Percentiles rank a stretch among this genome's conserved stretches.
phyloP scores from a whole-genome alignment of 805 yeast species.

The Dipodascopsis tothii region DNA sequence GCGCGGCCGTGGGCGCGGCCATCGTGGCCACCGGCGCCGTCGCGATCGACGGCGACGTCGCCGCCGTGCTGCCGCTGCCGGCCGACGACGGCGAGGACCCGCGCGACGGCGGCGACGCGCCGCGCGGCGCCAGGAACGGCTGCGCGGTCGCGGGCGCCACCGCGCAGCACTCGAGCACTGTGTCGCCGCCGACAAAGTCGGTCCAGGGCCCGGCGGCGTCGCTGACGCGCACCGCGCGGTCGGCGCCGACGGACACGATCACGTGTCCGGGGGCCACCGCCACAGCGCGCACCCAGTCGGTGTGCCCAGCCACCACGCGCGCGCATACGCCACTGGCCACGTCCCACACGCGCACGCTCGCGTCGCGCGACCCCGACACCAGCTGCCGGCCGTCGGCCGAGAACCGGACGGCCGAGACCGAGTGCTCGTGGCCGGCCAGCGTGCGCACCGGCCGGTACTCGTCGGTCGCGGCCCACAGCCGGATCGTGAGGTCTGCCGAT shows the following conservation, averaged over 20 bases:
- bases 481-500: conserved; percentile 48
- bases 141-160: conserved; percentile 51
- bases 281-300: conserved; percentile 78
- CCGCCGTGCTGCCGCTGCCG: background rate
- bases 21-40: conserved; percentile 2
- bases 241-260: conserved; percentile 68
- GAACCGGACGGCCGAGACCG: conserved; percentile 59
- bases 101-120: background rate
- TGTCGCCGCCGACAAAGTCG: conserved; percentile 55
- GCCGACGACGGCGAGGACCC: background rate
- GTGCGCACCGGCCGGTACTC: conserved; percentile 52
- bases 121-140: background rate
- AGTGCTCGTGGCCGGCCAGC: conserved; percentile 79
- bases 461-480: conserved; percentile 58
- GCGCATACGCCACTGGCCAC: conserved; percentile 58
- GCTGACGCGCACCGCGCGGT: conserved; percentile 54
- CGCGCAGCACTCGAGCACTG: conserved; percentile 68
- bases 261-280: conserved; percentile 47
- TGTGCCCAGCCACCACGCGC: conserved; percentile 64
- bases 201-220: conserved; percentile 59
- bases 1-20: background rate
- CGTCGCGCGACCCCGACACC: conserved; percentile 75
- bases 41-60: conserved; percentile 1
- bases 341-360: conserved; percentile 78
- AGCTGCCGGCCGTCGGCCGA: conserved; percentile 45